Evolutionary conservation across 352 stramenopile species (phyloP), one percentile per base, ranked within the genome.

Genomic region (Halophytophthora batemanensis): DNA sequence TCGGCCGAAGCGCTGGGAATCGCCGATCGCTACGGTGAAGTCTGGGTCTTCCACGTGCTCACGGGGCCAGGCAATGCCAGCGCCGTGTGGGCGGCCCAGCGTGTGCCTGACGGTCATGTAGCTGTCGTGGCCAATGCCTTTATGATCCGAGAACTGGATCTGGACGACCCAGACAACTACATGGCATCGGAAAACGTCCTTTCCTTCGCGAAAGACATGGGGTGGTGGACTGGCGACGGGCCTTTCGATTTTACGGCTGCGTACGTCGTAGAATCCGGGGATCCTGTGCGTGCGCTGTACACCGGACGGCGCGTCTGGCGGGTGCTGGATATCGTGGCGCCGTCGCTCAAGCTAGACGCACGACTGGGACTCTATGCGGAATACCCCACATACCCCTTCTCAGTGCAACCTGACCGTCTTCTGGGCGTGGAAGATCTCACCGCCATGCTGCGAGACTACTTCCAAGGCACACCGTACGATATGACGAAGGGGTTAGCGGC

Each of bases 21-120:
- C 35, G 76, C 73, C 1, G 93, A 98, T 61, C 72, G 82, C 36
- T 76, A 84, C 38, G 78, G 78, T 37, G 91, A 98, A 72, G 79
- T 87, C 10, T 98, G 93, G 93, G 72, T 98, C 19, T 98, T 98
- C 64, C 93, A 98, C 59, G 88, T 98, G 10, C 58, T 98, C n/a
- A 95, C 93, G 6, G 93, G 97, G 38, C 69, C 64, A 19, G 56
- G 95, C 33, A 98, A 96, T 25, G 63, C 82, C 6, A 87, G 77
- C 49, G 93, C 93, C 0, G 87, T 98, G 42, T 98, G 93, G 93
- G 94, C 85, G 0, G 95, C 95, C 6, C 90, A 98, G 77, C 83
- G 88, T 28, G 77, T 98, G n/a, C 82, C 75, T 5, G 84, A 96
- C 44, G 81, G 92, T 36, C 81, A 97, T 56, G 73, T 98, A 33